Evolutionary conservation across 1,139 yeast species (phyloP).

Genomic region (Hansenula lynferdii): DNA sequence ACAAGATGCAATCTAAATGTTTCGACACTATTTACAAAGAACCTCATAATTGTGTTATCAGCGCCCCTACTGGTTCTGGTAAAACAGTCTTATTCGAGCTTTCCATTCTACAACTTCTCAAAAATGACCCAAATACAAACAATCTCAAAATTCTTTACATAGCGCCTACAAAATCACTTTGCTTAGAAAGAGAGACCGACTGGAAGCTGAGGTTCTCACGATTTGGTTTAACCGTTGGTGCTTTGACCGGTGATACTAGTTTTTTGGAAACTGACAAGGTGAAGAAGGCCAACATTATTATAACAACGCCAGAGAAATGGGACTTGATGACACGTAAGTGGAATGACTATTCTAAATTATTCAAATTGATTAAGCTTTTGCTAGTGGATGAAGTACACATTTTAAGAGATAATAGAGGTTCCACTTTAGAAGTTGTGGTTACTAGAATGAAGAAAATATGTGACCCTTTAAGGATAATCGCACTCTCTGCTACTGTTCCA

Average conservation of each 20-base stretch:
- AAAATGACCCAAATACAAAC: conserved; percentile 11
- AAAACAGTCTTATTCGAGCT: conserved; percentile 51
- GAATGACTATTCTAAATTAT: conserved; percentile 36
- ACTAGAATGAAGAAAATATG: conserved; percentile 46
- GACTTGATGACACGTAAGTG: conserved; percentile 47
- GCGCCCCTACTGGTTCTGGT: conserved; percentile 57
- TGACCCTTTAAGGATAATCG: conserved; percentile 37
- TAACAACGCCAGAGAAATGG: conserved; percentile 59
- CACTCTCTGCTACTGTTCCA: conserved; percentile 51
- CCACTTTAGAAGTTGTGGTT: conserved; percentile 46
- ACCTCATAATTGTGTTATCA: conserved; percentile 39
- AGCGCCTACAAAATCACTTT: conserved; percentile 53
- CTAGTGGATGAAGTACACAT: conserved; percentile 49
- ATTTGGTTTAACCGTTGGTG: conserved; percentile 36
- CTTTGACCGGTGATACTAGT: conserved; percentile 46
- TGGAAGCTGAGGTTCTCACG: conserved; percentile 37
- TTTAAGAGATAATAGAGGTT: conserved; percentile 43
- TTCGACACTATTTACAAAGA: conserved; percentile 31
- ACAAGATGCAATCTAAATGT: conserved; percentile 45
- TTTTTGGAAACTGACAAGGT: conserved; percentile 36
- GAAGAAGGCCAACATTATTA: conserved; percentile 38
- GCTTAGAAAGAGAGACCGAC: conserved; percentile 37
- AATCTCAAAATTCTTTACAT: conserved; percentile 39
- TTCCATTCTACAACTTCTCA: conserved; percentile 38
- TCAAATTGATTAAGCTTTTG: conserved; percentile 35